phyloP scores from a whole-genome alignment of 2,329 filamentous ascomycete species.

The Daldinia eschscholtzii region DNA sequence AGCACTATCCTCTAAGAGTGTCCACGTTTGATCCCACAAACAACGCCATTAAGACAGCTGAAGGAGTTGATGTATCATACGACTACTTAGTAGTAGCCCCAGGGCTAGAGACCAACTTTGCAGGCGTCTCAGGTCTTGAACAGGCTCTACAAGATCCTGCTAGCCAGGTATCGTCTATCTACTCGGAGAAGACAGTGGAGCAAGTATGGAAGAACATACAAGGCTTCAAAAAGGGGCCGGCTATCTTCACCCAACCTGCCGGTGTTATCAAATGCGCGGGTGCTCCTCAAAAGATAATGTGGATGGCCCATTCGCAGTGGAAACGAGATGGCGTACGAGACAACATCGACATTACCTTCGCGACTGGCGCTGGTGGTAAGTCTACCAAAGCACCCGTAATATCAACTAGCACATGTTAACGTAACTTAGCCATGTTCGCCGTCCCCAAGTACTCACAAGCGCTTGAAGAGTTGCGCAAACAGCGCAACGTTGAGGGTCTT shows the following conservation, averaged over 20 bases:
- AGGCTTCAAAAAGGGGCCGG: constrained; percentile 53
- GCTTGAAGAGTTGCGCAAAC: constrained; percentile 52
- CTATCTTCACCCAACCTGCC: constrained; percentile 57
- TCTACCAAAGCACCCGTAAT: neutral
- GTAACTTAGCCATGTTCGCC: constrained; percentile 53
- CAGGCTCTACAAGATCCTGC: constrained; percentile 52
- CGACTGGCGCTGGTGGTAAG: constrained; percentile 53
- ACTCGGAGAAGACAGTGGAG: constrained; percentile 54
- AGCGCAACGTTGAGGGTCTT: constrained; percentile 55
- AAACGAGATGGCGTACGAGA: constrained; percentile 52
- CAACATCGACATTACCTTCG: constrained; percentile 53
- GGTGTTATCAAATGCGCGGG: constrained; percentile 57
- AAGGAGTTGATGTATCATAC: constrained; percentile 54
- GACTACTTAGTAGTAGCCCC: constrained; percentile 56
- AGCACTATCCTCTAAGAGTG: constrained; percentile 54
- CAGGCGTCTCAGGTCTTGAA: constrained; percentile 52
- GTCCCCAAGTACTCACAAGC: constrained; percentile 56
- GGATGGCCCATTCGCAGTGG: constrained; percentile 58
- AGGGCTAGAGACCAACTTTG: constrained; percentile 55
- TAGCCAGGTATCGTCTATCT: constrained; percentile 56
- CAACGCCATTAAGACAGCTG: constrained; percentile 53
- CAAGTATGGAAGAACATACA: constrained; percentile 55
- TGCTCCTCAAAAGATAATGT: constrained; percentile 57
- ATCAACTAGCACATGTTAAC: constrained; percentile 30
- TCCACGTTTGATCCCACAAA: constrained; percentile 54